These are phyloP conservation scores for Coix lacrymajobi DNA, from an alignment of 176 grass and related monocot genomes.

Conservation along the genomic window DNA sequence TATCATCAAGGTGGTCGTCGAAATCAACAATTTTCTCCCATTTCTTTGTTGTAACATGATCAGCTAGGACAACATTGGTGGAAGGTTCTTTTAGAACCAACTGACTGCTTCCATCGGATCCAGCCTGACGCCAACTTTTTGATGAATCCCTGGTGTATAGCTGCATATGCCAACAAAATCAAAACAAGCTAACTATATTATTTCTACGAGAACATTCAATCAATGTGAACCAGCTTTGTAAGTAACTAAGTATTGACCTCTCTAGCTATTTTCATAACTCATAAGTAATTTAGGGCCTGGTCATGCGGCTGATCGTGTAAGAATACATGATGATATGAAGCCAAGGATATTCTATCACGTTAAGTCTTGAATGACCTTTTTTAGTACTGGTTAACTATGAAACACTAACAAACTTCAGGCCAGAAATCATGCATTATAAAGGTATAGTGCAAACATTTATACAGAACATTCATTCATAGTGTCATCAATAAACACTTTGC, in stretches of 20 bases:
- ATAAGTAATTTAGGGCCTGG: neutral
- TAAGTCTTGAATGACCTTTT: neutral
- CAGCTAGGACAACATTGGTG: conserved; percentile 67
- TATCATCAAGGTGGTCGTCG: conserved; percentile 96
- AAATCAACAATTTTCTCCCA: conserved; percentile 91
- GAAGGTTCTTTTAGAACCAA: conserved; percentile 83
- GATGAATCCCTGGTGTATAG: conserved; percentile 97
- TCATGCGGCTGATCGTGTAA: neutral
- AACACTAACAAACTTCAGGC: neutral
- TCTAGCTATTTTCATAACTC: neutral
- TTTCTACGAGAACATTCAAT: neutral
- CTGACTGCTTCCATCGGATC: conserved; percentile 71
- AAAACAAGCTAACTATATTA: neutral
- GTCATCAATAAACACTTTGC: neutral
- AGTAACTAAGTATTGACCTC: neutral
- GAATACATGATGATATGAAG: neutral
- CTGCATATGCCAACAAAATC: conserved; percentile 34
- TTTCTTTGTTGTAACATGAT: conserved; percentile 81
- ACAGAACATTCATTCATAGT: neutral
- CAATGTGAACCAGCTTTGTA: neutral
- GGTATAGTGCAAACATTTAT: neutral
- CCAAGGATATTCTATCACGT: neutral
- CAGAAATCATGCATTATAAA: neutral
- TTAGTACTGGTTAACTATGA: neutral
- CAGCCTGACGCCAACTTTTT: conserved; percentile 81